These are phyloP conservation scores for Phanerochaete sordida DNA, from an alignment of 768 basidiomycete species.

Conservation along the genomic window DNA sequence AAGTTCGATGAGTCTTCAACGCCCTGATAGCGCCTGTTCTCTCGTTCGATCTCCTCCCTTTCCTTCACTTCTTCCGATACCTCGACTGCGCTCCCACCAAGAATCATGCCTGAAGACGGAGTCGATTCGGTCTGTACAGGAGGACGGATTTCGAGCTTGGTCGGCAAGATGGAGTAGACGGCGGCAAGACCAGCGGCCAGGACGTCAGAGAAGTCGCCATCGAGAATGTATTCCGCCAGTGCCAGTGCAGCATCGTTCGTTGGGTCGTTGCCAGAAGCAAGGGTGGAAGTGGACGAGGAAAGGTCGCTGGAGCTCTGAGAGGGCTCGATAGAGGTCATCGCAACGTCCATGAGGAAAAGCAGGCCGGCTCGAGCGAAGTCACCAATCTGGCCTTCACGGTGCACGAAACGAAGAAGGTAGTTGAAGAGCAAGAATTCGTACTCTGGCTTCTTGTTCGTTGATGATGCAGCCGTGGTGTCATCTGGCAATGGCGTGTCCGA, in stretches of 20 bases:
- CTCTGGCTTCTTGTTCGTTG: constrained; percentile 62
- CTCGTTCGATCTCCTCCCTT: constrained; percentile 41
- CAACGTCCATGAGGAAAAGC: constrained; percentile 93
- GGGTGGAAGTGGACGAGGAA: constrained; percentile 20
- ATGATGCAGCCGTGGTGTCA: constrained; percentile 40
- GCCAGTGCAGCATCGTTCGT: constrained; percentile 83
- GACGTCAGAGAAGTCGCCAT: constrained; percentile 98
- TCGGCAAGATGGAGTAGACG: constrained; percentile 78
- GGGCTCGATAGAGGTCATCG: constrained; percentile 77
- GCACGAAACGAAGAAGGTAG: constrained; percentile 91
- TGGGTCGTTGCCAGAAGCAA: constrained; percentile 45
- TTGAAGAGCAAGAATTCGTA: constrained; percentile 96
- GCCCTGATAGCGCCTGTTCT: constrained; percentile 56
- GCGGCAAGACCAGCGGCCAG: constrained; percentile 91
- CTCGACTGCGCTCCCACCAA: constrained; percentile 60
- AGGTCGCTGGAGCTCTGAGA: constrained; percentile 34
- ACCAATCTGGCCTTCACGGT: constrained; percentile 90
- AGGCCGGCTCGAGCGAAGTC: constrained; percentile 91
- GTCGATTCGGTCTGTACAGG: constrained; percentile 25
- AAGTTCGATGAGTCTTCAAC: constrained; percentile 72
- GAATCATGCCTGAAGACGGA: constrained; percentile 58
- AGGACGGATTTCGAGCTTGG: constrained; percentile 32
- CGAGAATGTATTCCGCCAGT: constrained; percentile 88
- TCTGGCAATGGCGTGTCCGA: constrained; percentile 58
- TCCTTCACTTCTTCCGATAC: constrained; percentile 52